Evolutionary conservation across 257 asterid genomes (phyloP).

Genomic region (Prunella vulgaris): DNA sequence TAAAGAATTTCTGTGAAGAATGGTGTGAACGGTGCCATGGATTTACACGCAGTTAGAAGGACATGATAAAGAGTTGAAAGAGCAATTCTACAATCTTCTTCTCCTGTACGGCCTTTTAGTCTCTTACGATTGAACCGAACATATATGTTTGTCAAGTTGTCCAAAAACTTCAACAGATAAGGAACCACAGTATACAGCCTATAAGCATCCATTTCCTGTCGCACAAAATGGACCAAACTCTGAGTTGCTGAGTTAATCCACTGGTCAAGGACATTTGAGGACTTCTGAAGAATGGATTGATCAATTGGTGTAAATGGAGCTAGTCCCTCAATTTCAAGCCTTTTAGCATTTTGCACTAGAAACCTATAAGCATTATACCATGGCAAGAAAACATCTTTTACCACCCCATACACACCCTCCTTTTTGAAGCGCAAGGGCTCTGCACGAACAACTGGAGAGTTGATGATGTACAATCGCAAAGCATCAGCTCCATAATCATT

Average conservation of each 20-base stretch:
- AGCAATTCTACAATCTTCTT: conserved; percentile 85
- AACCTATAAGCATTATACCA: conserved; percentile 99
- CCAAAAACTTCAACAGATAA: conserved; percentile 78
- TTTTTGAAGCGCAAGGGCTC: conserved; percentile 93
- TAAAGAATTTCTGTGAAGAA: conserved; percentile 93
- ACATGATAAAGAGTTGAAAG: conserved; percentile 91
- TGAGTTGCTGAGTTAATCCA: conserved; percentile 97
- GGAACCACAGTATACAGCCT: conserved; percentile 96
- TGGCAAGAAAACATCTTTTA: conserved; percentile 90
- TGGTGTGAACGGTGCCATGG: conserved; percentile 98
- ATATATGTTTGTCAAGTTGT: conserved; percentile 83
- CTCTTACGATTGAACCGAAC: conserved; percentile 96
- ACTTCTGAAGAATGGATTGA: conserved; percentile 57
- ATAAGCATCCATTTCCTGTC: conserved; percentile 95
- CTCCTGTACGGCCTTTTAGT: conserved; percentile 91
- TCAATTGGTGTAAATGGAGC: conserved; percentile 75
- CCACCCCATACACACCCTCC: conserved; percentile 89
- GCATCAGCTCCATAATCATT: conserved; percentile 99
- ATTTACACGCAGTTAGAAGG: conserved; percentile 86
- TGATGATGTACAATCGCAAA: conserved; percentile 77
- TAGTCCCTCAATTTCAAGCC: conserved; percentile 87
- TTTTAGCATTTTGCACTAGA: conserved; percentile 92
- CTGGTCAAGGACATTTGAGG: conserved; percentile 89
- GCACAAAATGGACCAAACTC: conserved; percentile 87
- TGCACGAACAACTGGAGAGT: conserved; percentile 98